Conservation (phyloP, 371 early-diverging fungal genomes). For the Amoeboaphelidium protococcarum region DNA sequence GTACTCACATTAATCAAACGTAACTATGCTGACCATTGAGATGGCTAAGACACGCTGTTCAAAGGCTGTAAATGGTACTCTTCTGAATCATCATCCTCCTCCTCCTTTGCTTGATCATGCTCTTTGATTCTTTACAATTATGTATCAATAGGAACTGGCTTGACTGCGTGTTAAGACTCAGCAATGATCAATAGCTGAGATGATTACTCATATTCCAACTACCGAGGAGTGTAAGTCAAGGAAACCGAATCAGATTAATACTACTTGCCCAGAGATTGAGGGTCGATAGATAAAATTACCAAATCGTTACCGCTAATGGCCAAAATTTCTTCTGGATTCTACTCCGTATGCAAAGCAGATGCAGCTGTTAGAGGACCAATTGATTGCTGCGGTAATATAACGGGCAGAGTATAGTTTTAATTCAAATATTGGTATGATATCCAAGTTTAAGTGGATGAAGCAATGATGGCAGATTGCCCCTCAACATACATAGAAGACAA, state of each 20-base stretch:
- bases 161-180: constrained; percentile 56
- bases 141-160: constrained; percentile 30
- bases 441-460: constrained; percentile 70
- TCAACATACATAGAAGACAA: constrained; percentile 27
- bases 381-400: constrained; percentile 8
- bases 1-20: neutral
- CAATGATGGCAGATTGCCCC: constrained; percentile 46
- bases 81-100: constrained; percentile 22
- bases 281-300: constrained; percentile 61
- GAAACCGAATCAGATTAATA: constrained; percentile 64
- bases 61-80: constrained; percentile 7
- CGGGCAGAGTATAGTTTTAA: neutral
- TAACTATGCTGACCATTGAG: neutral
- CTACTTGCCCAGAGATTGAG: constrained; percentile 20
- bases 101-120: constrained; percentile 4
- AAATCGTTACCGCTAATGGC: constrained; percentile 60
- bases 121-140: constrained; percentile 16
- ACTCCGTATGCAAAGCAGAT: constrained; percentile 59
- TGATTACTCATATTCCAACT: constrained; percentile 35
- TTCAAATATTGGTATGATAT: constrained; percentile 52
- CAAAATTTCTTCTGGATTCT: constrained; percentile 65
- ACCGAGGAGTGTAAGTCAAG: constrained; percentile 65
- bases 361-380: constrained; percentile 42
- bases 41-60: neutral
- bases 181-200: constrained; percentile 57